These are phyloP conservation scores for Candida frijolesensis DNA, from an alignment of 1,139 yeast genomes.

Conservation along the genomic window DNA sequence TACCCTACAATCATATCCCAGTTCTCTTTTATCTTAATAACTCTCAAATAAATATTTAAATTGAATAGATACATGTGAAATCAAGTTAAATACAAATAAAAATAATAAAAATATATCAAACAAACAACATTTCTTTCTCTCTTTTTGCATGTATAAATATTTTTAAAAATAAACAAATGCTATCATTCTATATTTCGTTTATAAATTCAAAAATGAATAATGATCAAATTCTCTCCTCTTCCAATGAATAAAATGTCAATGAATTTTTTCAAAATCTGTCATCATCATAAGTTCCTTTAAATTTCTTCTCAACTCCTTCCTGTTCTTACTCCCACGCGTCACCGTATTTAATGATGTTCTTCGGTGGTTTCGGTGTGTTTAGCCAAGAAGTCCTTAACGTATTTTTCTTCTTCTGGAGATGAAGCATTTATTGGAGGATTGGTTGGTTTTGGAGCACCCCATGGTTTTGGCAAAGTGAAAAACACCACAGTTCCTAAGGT, in stretches of 20 bases:
- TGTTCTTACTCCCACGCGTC: neutral
- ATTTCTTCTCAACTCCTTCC: neutral
- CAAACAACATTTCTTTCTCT: neutral
- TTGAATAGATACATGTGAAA: conserved; percentile 2
- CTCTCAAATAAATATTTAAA: conserved; percentile 1
- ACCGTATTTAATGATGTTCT: conserved; percentile 30
- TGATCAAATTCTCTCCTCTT: neutral
- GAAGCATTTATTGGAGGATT: conserved; percentile 74
- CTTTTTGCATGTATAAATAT: neutral
- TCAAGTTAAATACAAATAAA: conserved; percentile 1
- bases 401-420: conserved; percentile 88
- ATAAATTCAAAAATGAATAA: conserved; percentile 5
- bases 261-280: neutral
- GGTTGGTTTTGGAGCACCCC: conserved; percentile 59
- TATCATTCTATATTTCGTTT: conserved; percentile 4
- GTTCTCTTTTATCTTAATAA: neutral
- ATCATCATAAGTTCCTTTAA: neutral
- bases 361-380: conserved; percentile 33
- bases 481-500: conserved; percentile 66
- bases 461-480: conserved; percentile 69
- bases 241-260: neutral
- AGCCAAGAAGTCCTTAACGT: conserved; percentile 49
- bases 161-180: neutral
- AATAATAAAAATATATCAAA: neutral
- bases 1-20: neutral